Evolutionary conservation across 495 filamentous ascomycete genomes (phyloP).

Genomic region (Penicillium goetzii): DNA sequence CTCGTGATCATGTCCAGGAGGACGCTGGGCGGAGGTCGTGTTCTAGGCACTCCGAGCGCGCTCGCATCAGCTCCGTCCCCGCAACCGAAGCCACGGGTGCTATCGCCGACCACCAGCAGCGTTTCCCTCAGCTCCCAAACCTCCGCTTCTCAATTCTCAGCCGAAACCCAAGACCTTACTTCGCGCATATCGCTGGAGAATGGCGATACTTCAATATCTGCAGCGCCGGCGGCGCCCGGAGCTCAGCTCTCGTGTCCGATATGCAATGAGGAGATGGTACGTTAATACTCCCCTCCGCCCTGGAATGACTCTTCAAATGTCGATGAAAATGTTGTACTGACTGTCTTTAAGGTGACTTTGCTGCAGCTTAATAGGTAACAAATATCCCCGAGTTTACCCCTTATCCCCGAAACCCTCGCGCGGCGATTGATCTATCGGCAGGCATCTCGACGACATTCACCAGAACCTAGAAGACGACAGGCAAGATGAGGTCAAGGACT

Average conservation of each 20-base stretch:
- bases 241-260: constrained; percentile 86
- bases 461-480: constrained; percentile 90
- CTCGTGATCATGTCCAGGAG: constrained; percentile 71
- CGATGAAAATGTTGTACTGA: constrained; percentile 22
- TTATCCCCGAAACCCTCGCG: neutral
- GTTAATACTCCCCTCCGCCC: constrained; percentile 12
- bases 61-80: constrained; percentile 66
- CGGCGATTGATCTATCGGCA: constrained; percentile 39
- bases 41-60: constrained; percentile 80
- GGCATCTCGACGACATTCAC: constrained; percentile 93
- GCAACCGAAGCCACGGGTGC: constrained; percentile 55
- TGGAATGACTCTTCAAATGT: neutral
- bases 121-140: constrained; percentile 64
- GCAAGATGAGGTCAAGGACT: constrained; percentile 96
- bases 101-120: constrained; percentile 64
- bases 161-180: constrained; percentile 61
- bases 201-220: constrained; percentile 50
- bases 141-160: constrained; percentile 62
- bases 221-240: constrained; percentile 57
- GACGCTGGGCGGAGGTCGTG: constrained; percentile 85
- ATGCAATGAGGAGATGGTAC: constrained; percentile 94
- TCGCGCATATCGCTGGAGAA: constrained; percentile 61
- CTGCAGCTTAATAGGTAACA: constrained; percentile 85
- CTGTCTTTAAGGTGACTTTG: constrained; percentile 70
- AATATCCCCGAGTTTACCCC: constrained; percentile 1